Evolutionary conservation across 495 filamentous ascomycete genomes (phyloP), one percentile per base, ranked within the genome.

Genomic region (Apiosordaria backusii): DNA sequence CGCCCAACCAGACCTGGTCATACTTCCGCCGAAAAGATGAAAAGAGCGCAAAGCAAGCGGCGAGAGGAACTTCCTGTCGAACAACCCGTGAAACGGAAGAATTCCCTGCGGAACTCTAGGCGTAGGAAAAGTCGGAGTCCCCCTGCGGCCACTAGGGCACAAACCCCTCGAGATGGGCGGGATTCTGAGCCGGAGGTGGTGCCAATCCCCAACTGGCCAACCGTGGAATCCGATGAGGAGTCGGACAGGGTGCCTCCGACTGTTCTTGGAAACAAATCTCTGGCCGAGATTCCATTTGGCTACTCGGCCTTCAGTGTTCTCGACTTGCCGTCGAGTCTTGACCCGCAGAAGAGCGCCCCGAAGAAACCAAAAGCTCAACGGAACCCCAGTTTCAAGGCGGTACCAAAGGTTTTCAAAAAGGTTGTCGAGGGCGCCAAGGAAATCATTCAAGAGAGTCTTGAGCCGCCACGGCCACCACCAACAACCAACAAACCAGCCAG

Each of bases 231-330:
- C 13, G 35, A 61, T 16, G 67, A 63, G 18, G 74, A 69, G n/a
- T 76, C 77, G 24, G 65, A 71, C 9, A 27, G 72, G 3, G 72
- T 75, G 24, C 77, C 76, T 4, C 80, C 80, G 4, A 80, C 75
- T n/a, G 67, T 76, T n/a, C 63, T 73, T n/a, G 77, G 72, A 19
- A 81, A 74, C 66, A 75, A 83, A 64, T 79, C 81, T 1, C 66
- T 85, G 19, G 81, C 80, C 9, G 84, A 86, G 45, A 84, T 86
- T 50, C 84, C 83, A 0, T 77, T 85, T 64, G 84, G 84, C 15
- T 82, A 79, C 57, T 85, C 84, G 23, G 83, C 89, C 76, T 85
- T 84, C 66, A 87, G 81, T 66, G 83, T 80, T 74, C 83, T 78
- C 72, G 88, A 81, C 60, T 70, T 83, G 7, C 79, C 79, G 63